Evolutionary conservation across 495 filamentous ascomycete genomes (phyloP), one percentile per base, ranked within the genome.

Genomic region (Xylaria nigripes): DNA sequence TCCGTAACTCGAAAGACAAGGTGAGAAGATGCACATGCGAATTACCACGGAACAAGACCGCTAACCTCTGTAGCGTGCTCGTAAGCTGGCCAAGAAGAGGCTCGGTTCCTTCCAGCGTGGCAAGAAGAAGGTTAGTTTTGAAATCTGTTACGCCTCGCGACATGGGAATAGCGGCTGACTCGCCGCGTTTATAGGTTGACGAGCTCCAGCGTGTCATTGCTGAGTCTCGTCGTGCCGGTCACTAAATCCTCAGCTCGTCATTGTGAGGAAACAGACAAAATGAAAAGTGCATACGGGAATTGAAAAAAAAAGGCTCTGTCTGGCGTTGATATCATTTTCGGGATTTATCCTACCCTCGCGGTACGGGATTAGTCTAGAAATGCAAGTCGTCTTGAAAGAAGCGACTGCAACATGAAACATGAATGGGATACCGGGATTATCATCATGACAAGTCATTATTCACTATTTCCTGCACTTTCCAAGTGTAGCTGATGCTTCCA

Each of bases 31-130:
- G 1, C 42, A 29, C 7, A 3, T 15, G 3, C 13, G 9, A 7
- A 5, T 24, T 22, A 18, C 3, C 7, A 46, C 9, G 10, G 21
- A 18, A 1, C 27, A 13, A 4, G 7, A 21, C 16, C 0, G 12
- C 51, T 54, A 52, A 16, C 16, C 18, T 29, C 1, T 16, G 27
- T 15, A 55, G 87, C 89, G 93, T 76, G 93, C 93, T 58, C 81
- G 93, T 61, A 97, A 97, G 84, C 86, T 96, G 68, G 93, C 93
- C 61, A 98, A 98, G 92, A 96, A 95, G 86, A 82, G 93, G 82
- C 91, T 98, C 79, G 93, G 93, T 67, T 96, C 93, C 64, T 97
- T 95, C 76, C 84, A 84, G 66, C 90, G 93, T 69, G 93, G 91
- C 62, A 98, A 98, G 92, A 81, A 81, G 68, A 97, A 97, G 90